These are phyloP conservation scores for Phytopythium aichiense DNA, from an alignment of 352 stramenopile genomes.

Conservation along the genomic window DNA sequence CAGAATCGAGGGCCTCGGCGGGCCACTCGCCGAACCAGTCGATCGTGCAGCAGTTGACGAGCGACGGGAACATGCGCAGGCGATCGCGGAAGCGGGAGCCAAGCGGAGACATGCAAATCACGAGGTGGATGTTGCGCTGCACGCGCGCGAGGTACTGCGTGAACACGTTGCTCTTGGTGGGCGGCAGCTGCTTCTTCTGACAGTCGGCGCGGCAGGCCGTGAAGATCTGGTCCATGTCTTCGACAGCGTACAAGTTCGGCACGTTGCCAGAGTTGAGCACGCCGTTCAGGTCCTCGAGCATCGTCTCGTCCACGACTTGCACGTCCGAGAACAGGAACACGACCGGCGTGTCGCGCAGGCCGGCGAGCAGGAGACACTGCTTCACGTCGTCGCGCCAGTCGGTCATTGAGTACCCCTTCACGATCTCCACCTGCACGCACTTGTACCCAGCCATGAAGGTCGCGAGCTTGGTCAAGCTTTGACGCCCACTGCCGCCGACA, in stretches of 20 bases:
- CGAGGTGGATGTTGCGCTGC: slow-evolving; percentile 89
- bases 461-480: slow-evolving; percentile 88
- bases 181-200: slow-evolving; percentile 85
- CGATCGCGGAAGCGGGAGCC: slow-evolving; percentile 89
- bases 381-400: slow-evolving; percentile 95
- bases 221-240: slow-evolving; percentile 92
- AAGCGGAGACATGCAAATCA: slow-evolving; percentile 92
- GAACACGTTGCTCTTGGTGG: slow-evolving; percentile 95
- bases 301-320: slow-evolving; percentile 93
- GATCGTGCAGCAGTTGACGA: slow-evolving; percentile 89
- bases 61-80: slow-evolving; percentile 89
- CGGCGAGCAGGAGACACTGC: slow-evolving; percentile 89
- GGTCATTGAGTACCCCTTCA: slow-evolving; percentile 90
- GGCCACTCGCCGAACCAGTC: slow-evolving; percentile 90
- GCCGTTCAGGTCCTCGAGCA: slow-evolving; percentile 96
- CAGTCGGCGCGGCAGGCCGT: slow-evolving; percentile 89
- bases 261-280: slow-evolving; percentile 95
- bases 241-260: slow-evolving; percentile 90
- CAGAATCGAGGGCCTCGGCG: slow-evolving; percentile 73
- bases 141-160: slow-evolving; percentile 92
- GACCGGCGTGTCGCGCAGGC: slow-evolving; percentile 90
- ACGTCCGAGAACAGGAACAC: slow-evolving; percentile 95
- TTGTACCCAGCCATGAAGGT: slow-evolving; percentile 92
- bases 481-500: slow-evolving; percentile 90
- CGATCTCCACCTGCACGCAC: slow-evolving; percentile 93